Base-by-base conservation (phyloP, 2,329 filamentous ascomycete species). In the Aspergillus sp. region DNA sequence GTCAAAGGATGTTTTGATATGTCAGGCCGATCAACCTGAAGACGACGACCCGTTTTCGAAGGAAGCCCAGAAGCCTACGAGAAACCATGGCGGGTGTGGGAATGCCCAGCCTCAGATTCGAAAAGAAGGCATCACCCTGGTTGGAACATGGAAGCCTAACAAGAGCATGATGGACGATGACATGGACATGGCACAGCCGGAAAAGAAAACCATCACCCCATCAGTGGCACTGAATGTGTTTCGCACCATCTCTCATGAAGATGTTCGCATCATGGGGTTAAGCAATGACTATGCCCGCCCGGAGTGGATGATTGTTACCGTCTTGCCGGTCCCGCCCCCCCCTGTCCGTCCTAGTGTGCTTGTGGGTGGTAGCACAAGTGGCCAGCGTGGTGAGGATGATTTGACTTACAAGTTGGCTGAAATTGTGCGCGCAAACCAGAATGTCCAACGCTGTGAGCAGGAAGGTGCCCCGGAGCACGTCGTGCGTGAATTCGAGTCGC, bases 391-490 rank as follows among this genome's bases (percentile, higher is more conserved):
- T 73, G 95, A 99, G 79, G 95, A 99, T 76, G 96, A 99, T 83
- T 85, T 99, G 84, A 99, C 95, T 0, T 99, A 97, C 85, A 99
- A 99, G 80, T 83, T 99, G 32, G 93, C 93, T 71, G 95, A 99
- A 78, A 97, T 99, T 70, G 95, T 99, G 69, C 92, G 95, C 67
- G 94, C 95, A 69, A 99, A 99, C 79, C 90, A 90, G 68, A 97
- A 96, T 69, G 93, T 99, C 58, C 88, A 91, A 67, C 89, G 95
- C 67, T 95, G 92, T 61, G 91, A 96, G 70, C 87, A 91, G 60
- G 92, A 97, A 75, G 95, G 95, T 58, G 93, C 93, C 3, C 92
- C 95, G 0, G 88, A 91, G 64, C 95, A 99, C 77, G 92, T 98
- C 66, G 87, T 92, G 16, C 86, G 88, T 60, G 95, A 99, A 70